phyloP scores from a whole-genome alignment of 257 asterid species.

The Schizonepeta tenuifolia region DNA sequence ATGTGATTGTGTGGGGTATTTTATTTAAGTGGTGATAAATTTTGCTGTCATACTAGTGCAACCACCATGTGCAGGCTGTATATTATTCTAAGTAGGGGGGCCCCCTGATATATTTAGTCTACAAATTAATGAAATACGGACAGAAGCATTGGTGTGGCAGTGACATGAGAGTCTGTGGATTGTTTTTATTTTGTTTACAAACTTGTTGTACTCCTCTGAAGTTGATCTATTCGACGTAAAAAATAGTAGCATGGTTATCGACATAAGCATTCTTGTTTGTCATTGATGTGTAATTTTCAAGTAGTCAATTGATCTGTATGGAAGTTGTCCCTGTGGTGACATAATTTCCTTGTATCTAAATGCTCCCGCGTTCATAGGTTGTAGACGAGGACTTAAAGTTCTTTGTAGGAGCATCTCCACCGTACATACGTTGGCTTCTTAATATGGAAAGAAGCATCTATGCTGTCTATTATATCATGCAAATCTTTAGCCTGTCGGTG shows the following conservation, averaged over 20 bases:
- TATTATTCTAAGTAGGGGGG: constrained; percentile 16
- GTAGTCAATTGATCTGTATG: background rate
- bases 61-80: constrained; percentile 15
- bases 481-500: background rate
- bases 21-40: constrained; percentile 4
- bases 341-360: background rate
- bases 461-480: background rate
- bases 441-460: background rate
- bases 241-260: background rate
- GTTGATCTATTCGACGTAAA: background rate
- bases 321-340: background rate
- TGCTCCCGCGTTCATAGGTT: background rate
- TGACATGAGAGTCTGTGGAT: background rate
- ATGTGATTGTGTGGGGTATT: background rate
- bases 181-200: background rate
- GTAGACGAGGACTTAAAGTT: background rate
- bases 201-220: background rate
- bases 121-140: background rate
- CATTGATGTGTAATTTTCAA: background rate
- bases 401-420: background rate
- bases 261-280: background rate
- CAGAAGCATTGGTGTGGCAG: background rate
- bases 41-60: constrained; percentile 7
- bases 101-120: background rate
- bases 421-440: background rate